phyloP scores from a whole-genome alignment of 768 basidiomycete genomes.

The Boletus rubroflammeus region DNA sequence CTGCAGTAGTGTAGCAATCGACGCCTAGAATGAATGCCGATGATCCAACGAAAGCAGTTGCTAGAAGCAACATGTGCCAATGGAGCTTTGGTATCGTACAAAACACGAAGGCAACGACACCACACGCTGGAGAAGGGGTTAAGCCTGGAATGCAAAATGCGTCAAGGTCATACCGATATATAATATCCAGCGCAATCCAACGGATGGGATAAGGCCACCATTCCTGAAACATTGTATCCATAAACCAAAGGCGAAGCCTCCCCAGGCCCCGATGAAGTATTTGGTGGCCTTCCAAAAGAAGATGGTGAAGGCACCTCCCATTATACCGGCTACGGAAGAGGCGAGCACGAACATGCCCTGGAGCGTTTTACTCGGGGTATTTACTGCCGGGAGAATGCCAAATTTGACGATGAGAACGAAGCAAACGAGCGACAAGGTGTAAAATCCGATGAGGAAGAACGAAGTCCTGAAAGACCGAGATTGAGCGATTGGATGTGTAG shows the following conservation, averaged over 20 bases:
- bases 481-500: constrained; percentile 1
- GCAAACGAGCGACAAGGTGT: constrained; percentile 81
- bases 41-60: constrained; percentile 88
- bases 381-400: constrained; percentile 80
- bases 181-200: constrained; percentile 86
- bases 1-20: constrained; percentile 89
- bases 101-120: constrained; percentile 73
- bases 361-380: constrained; percentile 72
- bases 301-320: constrained; percentile 81
- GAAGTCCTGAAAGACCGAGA: constrained; percentile 62
- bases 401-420: constrained; percentile 84
- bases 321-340: constrained; percentile 71
- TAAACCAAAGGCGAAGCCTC: constrained; percentile 79
- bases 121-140: constrained; percentile 47
- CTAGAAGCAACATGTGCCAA: constrained; percentile 80
- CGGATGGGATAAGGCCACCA: constrained; percentile 74
- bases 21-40: constrained; percentile 89
- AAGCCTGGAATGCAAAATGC: constrained; percentile 13
- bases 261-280: constrained; percentile 61
- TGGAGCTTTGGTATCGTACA: constrained; percentile 85
- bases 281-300: constrained; percentile 92
- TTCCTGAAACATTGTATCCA: constrained; percentile 84
- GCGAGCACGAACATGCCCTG: constrained; percentile 91
- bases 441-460: constrained; percentile 91
- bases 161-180: constrained; percentile 61